These are phyloP conservation scores for Lactifluus echinatus DNA, from an alignment of 768 basidiomycete species.

Conservation along the genomic window DNA sequence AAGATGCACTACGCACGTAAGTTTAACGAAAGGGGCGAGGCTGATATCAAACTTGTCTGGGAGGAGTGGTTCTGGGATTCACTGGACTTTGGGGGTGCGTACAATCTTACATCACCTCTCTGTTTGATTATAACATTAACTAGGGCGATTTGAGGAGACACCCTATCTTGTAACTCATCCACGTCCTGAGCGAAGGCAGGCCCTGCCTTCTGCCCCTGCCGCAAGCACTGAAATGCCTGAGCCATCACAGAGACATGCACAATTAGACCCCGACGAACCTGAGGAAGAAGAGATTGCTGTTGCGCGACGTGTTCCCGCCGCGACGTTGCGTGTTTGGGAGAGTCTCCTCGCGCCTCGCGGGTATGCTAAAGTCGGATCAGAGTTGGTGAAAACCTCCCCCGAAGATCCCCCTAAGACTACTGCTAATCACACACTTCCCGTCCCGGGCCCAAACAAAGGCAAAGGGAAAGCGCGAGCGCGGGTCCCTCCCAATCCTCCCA, in stretches of 20 bases:
- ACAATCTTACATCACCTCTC: not conserved
- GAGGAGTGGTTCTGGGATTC: constrained; percentile 98
- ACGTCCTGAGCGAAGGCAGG: constrained; percentile 14
- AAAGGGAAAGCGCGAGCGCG: constrained; percentile 5
- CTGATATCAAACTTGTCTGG: constrained; percentile 74
- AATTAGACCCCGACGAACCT: not conserved
- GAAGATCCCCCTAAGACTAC: not conserved
- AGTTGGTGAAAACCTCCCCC: constrained; percentile 37
- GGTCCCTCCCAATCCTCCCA: constrained; percentile 1
- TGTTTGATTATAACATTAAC: not conserved
- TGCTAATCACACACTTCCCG: not conserved
- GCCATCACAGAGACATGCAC: not conserved
- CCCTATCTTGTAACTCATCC: constrained; percentile 16
- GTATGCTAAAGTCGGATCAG: constrained; percentile 49
- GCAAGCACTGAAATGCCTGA: not conserved
- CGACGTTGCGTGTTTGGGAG: constrained; percentile 64
- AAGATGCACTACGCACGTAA: constrained; percentile 76
- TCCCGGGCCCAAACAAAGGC: not conserved
- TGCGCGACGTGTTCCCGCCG: constrained; percentile 48
- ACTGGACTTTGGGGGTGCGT: constrained; percentile 58
- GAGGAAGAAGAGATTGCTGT: constrained; percentile 52
- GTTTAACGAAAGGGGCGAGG: constrained; percentile 61
- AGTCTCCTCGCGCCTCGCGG: constrained; percentile 60
- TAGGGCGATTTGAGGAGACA: constrained; percentile 18
- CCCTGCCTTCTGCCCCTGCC: not conserved